Conservation (phyloP, 83 land plant genomes). For the Larix sibirica region DNA sequence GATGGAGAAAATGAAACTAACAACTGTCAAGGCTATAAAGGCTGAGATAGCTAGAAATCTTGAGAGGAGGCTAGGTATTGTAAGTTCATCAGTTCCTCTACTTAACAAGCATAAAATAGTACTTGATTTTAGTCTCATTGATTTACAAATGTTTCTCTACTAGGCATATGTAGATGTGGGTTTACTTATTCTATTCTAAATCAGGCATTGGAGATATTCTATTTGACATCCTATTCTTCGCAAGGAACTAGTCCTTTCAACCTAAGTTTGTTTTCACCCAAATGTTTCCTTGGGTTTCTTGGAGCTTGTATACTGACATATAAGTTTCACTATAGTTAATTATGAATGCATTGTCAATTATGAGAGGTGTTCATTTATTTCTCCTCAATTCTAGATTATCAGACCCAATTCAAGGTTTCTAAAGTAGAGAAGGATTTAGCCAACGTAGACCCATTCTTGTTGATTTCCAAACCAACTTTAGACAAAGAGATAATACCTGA, state of each 20-base stretch:
- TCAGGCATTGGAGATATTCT: background rate
- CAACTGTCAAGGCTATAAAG: constrained; percentile 59
- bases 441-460: constrained; percentile 71
- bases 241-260: background rate
- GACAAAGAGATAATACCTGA: constrained; percentile 62
- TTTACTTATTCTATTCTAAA: background rate
- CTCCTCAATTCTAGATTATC: constrained; percentile 13
- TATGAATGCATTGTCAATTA: background rate
- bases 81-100: constrained; percentile 35
- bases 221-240: background rate
- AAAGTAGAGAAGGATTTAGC: constrained; percentile 71
- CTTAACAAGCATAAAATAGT: background rate
- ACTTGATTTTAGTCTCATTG: background rate
- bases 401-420: constrained; percentile 64
- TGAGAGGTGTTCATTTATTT: background rate
- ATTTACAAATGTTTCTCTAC: background rate
- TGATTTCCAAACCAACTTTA: constrained; percentile 29
- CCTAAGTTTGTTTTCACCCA: background rate
- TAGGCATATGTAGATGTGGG: background rate
- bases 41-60: constrained; percentile 53
- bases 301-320: background rate
- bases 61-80: constrained; percentile 65
- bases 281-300: background rate
- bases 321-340: background rate
- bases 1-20: constrained; percentile 41